Evolutionary conservation across 371 early-diverging fungal genomes (phyloP), one percentile per base, ranked within the genome.

Genomic region (Catenaria anguillulae): DNA sequence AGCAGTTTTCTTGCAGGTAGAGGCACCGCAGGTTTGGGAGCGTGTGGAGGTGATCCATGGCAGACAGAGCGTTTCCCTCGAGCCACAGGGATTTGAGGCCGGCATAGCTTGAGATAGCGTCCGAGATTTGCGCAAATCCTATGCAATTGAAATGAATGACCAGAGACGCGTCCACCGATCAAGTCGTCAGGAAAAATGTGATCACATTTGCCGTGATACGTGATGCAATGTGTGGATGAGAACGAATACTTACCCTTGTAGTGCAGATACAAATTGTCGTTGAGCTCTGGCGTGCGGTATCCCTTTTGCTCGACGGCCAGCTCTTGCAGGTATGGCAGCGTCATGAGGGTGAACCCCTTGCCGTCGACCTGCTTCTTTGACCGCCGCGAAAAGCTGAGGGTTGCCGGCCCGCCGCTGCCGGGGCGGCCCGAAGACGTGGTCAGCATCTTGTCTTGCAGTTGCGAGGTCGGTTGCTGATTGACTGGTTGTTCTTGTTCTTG

Each of bases 261-360:
- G 63, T 80, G 80, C 55, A 80, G 71, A 43, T 77, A 80, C 33
- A 80, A 50, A 55, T 68, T 70, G 66, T 80, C 80, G 63, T 80
- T 80, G 29, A 80, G 65, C 55, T 61, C 63, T 2, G 80, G 77
- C 0, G 78, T 78, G 43, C 65, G 63, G 62, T 80, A 80, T 0
- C 73, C 68, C 63, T 77, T 71, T 60, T 80, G 78, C 65, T 78
- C 78, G 13, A 66, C 55, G 62, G 78, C 78, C 0, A 78, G 71
- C 64, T 78, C 76, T 46, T 73, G 68, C 17, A 80, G 66, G 62
- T 77, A 78, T 26, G 63, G 63, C 15, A 65, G 66, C 4, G 80
- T 78, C 77, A 79, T 77, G 52, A 67, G 65, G 37, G 77, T 74
- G 65, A 33, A 45, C n/a, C 65, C 65, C 34, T 62, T 62, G 19